phyloP scores from a whole-genome alignment of 352 stramenopile genomes.

The Phytophthora macrochlamydospora region DNA sequence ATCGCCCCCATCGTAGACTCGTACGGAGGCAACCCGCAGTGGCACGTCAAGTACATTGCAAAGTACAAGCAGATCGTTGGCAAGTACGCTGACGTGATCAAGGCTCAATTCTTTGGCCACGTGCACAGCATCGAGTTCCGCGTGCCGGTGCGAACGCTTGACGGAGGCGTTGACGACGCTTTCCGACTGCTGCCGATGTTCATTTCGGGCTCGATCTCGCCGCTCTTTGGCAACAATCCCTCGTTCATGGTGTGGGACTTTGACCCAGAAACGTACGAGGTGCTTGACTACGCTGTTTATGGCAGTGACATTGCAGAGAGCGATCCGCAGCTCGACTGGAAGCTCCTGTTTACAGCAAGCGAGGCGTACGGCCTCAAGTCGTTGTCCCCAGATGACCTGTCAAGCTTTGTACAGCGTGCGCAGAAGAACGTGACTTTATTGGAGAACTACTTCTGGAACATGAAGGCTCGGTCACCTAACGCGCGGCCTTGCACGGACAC shows the following conservation, averaged over 20 bases:
- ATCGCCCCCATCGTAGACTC: slow-evolving; percentile 92
- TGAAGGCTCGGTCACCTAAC: slow-evolving; percentile 74
- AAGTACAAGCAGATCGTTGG: slow-evolving; percentile 85
- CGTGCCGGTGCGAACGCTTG: slow-evolving; percentile 40
- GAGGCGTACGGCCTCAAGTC: slow-evolving; percentile 62
- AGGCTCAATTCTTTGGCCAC: slow-evolving; percentile 93
- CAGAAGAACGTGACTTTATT: slow-evolving; percentile 58
- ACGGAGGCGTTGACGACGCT: slow-evolving; percentile 14
- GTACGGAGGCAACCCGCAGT: slow-evolving; percentile 89
- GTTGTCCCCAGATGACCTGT: slow-evolving; percentile 49
- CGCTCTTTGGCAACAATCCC: slow-evolving; percentile 92
- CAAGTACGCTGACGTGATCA: slow-evolving; percentile 73
- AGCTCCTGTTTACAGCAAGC: slow-evolving; percentile 61
- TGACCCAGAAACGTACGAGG: slow-evolving; percentile 70
- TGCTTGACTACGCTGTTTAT: slow-evolving; percentile 83
- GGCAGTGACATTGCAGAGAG: slow-evolving; percentile 65
- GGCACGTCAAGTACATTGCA: slow-evolving; percentile 86
- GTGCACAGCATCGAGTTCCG: slow-evolving; percentile 94
- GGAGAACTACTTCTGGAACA: slow-evolving; percentile 83
- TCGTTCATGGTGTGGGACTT: slow-evolving; percentile 92
- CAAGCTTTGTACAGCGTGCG: slow-evolving; percentile 52
- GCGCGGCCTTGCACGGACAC: slow-evolving; percentile 45
- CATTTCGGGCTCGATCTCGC: slow-evolving; percentile 86
- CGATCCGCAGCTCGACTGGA: slow-evolving; percentile 61
- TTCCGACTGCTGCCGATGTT: slow-evolving; percentile 78